phyloP scores from a whole-genome alignment of 1,139 yeast genomes.

The Yamadazyma songkhlaensis region DNA sequence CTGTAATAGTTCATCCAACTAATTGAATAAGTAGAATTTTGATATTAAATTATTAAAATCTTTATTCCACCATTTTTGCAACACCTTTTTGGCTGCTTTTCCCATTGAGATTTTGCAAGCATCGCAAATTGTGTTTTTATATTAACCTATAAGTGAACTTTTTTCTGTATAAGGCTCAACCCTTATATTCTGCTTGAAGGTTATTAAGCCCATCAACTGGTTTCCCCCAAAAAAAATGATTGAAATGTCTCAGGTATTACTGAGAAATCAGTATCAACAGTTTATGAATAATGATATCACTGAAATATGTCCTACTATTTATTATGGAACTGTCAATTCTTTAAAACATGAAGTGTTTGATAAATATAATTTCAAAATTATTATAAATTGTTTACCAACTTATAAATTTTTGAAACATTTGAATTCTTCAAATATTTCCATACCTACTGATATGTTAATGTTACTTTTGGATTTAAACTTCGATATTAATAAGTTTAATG shows the following conservation, averaged over 20 bases:
- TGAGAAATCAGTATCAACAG: slow-evolving; percentile 4
- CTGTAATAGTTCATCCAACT: no score
- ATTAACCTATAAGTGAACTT: no score
- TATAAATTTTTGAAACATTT: slow-evolving; percentile 26
- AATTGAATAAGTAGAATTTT: no score
- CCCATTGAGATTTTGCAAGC: neutral
- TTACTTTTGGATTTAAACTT: slow-evolving; percentile 40
- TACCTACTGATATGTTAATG: slow-evolving; percentile 40
- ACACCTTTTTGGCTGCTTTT: slow-evolving; percentile 1
- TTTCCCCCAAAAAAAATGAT: slow-evolving; percentile 9
- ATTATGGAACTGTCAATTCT: slow-evolving; percentile 11
- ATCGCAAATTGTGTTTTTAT: no score
- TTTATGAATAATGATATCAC: neutral
- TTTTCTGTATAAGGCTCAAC: neutral
- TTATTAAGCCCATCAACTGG: no score
- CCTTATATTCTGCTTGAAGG: neutral
- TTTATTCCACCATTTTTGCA: neutral
- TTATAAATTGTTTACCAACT: slow-evolving; percentile 42
- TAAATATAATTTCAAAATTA: slow-evolving; percentile 33
- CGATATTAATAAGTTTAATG: slow-evolving; percentile 17
- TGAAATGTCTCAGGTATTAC: slow-evolving; percentile 8
- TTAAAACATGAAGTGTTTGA: slow-evolving; percentile 15
- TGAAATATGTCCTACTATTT: slow-evolving; percentile 13
- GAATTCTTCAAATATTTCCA: slow-evolving; percentile 18
- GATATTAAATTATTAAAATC: no score